Conservation (phyloP, 371 early-diverging fungal species). For the Mucor plumbeus region DNA sequence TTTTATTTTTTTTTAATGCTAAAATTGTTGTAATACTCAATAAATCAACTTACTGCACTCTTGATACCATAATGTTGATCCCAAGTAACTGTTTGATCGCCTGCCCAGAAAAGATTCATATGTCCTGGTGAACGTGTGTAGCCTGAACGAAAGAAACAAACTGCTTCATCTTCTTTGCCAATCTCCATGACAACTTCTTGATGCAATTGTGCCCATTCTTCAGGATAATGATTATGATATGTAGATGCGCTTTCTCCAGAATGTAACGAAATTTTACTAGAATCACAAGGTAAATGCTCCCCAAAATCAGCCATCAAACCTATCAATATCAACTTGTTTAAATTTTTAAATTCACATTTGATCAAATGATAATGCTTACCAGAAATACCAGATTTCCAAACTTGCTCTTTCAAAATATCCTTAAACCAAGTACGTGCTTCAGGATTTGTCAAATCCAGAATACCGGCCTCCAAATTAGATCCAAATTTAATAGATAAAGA, state of each 20-base stretch:
- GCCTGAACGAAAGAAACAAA: slow-evolving; percentile 41
- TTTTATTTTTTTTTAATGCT: too few species aligned
- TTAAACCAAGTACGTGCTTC: slow-evolving; percentile 53
- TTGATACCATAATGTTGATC: slow-evolving; percentile 53
- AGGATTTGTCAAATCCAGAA: slow-evolving; percentile 51
- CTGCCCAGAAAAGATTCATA: slow-evolving; percentile 47
- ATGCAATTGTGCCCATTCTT: slow-evolving; percentile 39
- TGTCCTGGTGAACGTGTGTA: slow-evolving; percentile 40
- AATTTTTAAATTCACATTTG: too few species aligned
- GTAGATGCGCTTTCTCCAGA: slow-evolving; percentile 25
- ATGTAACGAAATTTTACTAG: slow-evolving; percentile 8
- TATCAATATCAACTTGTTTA: neutral
- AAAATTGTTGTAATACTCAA: too few species aligned
- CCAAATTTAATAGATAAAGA: slow-evolving; percentile 28
- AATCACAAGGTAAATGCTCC: slow-evolving; percentile 42
- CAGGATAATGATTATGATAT: slow-evolving; percentile 50
- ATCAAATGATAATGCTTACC: slow-evolving; percentile 22
- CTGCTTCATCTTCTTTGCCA: slow-evolving; percentile 32
- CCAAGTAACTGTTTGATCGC: slow-evolving; percentile 51
- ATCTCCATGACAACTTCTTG: slow-evolving; percentile 36
- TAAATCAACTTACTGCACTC: slow-evolving; percentile 37
- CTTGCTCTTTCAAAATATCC: slow-evolving; percentile 37
- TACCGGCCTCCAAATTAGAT: slow-evolving; percentile 34
- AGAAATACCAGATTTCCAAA: slow-evolving; percentile 38
- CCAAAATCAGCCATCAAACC: slow-evolving; percentile 46